phyloP scores from a whole-genome alignment of 768 basidiomycete genomes.

The Fomitopsis serialis region DNA sequence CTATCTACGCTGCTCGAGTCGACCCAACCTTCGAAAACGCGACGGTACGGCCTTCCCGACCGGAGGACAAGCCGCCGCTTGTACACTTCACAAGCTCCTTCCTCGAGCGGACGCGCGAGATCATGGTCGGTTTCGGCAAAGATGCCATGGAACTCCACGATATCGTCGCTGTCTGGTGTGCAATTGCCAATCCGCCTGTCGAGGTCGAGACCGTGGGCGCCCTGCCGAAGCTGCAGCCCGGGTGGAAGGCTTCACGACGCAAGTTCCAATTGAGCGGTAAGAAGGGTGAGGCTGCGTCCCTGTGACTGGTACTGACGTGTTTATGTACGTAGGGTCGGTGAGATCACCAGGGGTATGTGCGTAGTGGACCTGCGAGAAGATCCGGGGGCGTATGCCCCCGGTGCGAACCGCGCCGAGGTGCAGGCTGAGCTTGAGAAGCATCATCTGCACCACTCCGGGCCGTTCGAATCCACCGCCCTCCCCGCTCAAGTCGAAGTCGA shows the following conservation, averaged over 20 bases:
- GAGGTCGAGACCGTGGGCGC: slow-evolving; percentile 7
- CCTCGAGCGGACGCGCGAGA: slow-evolving; percentile 63
- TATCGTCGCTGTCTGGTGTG: slow-evolving; percentile 85
- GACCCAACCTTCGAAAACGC: slow-evolving; percentile 53
- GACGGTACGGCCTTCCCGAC: slow-evolving; percentile 41
- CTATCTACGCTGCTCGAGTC: slow-evolving; percentile 48
- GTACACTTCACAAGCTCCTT: slow-evolving; percentile 78
- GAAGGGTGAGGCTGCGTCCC: slow-evolving; percentile 7
- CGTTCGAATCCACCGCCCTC: slow-evolving; percentile 44
- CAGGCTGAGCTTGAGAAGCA: slow-evolving; percentile 46
- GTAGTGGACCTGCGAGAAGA: slow-evolving; percentile 76
- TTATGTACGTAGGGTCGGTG: slow-evolving; percentile 50
- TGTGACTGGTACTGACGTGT: not conserved
- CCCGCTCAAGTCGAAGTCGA: slow-evolving; percentile 54
- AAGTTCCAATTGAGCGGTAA: slow-evolving; percentile 40
- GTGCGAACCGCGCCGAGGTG: slow-evolving; percentile 57
- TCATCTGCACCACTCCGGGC: slow-evolving; percentile 24
- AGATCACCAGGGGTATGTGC: slow-evolving; percentile 82
- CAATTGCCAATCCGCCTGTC: slow-evolving; percentile 61
- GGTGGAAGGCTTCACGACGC: slow-evolving; percentile 46
- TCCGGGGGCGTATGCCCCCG: slow-evolving; percentile 56
- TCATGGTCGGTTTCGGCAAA: slow-evolving; percentile 77
- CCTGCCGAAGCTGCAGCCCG: slow-evolving; percentile 28
- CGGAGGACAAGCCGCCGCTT: slow-evolving; percentile 49
- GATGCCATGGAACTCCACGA: slow-evolving; percentile 91